Evolutionary conservation across 1,284 basidiomycete genomes (phyloP).

Genomic region (Fistulinella cinereoalba): DNA sequence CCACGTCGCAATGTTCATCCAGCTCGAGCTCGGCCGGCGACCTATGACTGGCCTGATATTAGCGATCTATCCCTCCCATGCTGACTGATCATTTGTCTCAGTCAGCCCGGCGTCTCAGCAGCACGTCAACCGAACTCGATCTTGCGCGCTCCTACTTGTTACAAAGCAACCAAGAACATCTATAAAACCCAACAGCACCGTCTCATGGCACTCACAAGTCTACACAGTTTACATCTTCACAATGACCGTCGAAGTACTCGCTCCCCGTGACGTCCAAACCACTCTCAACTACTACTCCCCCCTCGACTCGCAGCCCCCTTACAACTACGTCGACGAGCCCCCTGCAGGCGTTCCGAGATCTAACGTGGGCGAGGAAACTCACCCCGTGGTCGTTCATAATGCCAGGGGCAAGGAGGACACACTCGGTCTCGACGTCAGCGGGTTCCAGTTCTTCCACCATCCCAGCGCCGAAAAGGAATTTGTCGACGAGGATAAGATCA

Average conservation of each 20-base stretch:
- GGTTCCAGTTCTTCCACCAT: slow-evolving; percentile 40
- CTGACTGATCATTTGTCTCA: slow-evolving; percentile 3
- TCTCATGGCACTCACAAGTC: slow-evolving; percentile 1
- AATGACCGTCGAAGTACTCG: slow-evolving; percentile 17
- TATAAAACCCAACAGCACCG: slow-evolving; percentile 2
- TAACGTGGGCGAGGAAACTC: slow-evolving; percentile 30
- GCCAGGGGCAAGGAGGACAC: slow-evolving; percentile 35
- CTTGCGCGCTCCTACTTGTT: slow-evolving; percentile 7
- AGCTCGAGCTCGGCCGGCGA: too few species aligned
- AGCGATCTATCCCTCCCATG: not conserved
- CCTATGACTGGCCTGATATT: not conserved
- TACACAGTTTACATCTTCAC: not conserved
- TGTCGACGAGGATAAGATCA: slow-evolving; percentile 40
- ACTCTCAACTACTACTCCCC: slow-evolving; percentile 31
- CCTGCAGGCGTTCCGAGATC: slow-evolving; percentile 23
- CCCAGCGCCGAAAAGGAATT: slow-evolving; percentile 42
- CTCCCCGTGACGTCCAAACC: slow-evolving; percentile 29
- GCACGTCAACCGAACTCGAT: slow-evolving; percentile 11
- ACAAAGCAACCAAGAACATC: slow-evolving; percentile 9
- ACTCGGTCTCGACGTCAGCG: slow-evolving; percentile 40
- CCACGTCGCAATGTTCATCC: too few species aligned
- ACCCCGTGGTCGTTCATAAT: slow-evolving; percentile 28
- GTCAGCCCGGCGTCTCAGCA: slow-evolving; percentile 11
- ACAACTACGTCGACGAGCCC: slow-evolving; percentile 25
- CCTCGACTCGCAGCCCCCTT: slow-evolving; percentile 23